These are phyloP conservation scores for Flaveria floridana DNA, from an alignment of 140 eudicot genomes.

Conservation along the genomic window DNA sequence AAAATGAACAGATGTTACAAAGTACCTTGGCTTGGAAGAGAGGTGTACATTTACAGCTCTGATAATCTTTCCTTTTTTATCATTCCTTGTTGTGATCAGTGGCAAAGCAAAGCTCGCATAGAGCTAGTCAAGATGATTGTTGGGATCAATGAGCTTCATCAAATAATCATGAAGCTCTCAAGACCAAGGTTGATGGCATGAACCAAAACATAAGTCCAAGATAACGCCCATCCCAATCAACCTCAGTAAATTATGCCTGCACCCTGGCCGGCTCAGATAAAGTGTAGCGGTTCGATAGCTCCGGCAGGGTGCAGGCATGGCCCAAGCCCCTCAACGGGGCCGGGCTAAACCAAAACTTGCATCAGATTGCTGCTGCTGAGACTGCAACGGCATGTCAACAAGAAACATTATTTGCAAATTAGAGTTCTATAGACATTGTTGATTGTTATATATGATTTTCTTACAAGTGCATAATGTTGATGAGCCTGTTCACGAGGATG, in stretches of 20 bases:
- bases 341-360: slow-evolving; percentile 98
- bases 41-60: slow-evolving; percentile 43
- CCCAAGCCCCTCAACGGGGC: slow-evolving; percentile 99
- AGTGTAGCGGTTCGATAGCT: slow-evolving; percentile 31
- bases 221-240: slow-evolving; percentile 35
- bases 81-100: slow-evolving; percentile 46
- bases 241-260: slow-evolving; percentile 83
- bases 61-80: slow-evolving; percentile 29
- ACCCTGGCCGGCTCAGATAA: slow-evolving; percentile 59
- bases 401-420: not conserved
- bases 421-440: not conserved
- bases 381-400: slow-evolving; percentile 35
- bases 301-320: slow-evolving; percentile 93
- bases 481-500: slow-evolving; percentile 90
- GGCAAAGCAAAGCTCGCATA: slow-evolving; percentile 39
- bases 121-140: slow-evolving; percentile 37
- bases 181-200: slow-evolving; percentile 50
- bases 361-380: slow-evolving; percentile 70
- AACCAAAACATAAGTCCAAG: slow-evolving; percentile 20
- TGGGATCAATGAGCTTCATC: slow-evolving; percentile 44
- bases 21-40: slow-evolving; percentile 46
- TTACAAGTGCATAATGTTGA: slow-evolving; percentile 75
- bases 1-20: not conserved
- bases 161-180: slow-evolving; percentile 43
- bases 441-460: slow-evolving; percentile 5